Conservation (phyloP, 371 early-diverging fungal genomes). For the Syncephalastrum racemosum region DNA sequence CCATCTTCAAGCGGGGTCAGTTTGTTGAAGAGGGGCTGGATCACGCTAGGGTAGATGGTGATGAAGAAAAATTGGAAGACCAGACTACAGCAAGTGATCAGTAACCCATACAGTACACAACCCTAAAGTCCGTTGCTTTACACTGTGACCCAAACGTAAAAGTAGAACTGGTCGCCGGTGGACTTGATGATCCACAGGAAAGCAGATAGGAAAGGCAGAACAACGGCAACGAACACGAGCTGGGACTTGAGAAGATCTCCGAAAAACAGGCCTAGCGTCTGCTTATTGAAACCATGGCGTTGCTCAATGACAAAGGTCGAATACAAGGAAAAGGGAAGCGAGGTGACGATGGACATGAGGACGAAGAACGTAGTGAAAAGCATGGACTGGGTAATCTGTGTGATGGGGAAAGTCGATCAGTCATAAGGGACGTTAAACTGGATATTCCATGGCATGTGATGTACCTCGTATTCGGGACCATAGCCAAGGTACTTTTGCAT, state of each 20-base stretch:
- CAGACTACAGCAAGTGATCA: constrained; percentile 46
- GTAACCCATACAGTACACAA: background rate
- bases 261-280: constrained; percentile 80
- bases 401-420: background rate
- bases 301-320: constrained; percentile 95
- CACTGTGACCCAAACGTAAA: constrained; percentile 90
- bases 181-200: constrained; percentile 82
- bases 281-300: constrained; percentile 97
- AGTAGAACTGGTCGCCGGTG: constrained; percentile 84
- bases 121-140: constrained; percentile 35
- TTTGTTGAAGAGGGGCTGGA: constrained; percentile 98
- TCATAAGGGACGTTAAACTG: background rate
- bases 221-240: constrained; percentile 68
- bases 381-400: constrained; percentile 81
- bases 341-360: constrained; percentile 62
- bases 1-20: constrained; percentile 89
- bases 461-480: constrained; percentile 72
- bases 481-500: constrained; percentile 58
- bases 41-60: constrained; percentile 91
- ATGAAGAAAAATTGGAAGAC: constrained; percentile 88
- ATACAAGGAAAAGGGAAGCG: constrained; percentile 84
- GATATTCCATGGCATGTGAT: background rate
- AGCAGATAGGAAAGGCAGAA: constrained; percentile 78
- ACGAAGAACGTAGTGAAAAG: constrained; percentile 70
- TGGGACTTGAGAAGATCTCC: constrained; percentile 81